Base-by-base conservation (phyloP, 345 rosid species). In the Noccaea caerulescens region DNA sequence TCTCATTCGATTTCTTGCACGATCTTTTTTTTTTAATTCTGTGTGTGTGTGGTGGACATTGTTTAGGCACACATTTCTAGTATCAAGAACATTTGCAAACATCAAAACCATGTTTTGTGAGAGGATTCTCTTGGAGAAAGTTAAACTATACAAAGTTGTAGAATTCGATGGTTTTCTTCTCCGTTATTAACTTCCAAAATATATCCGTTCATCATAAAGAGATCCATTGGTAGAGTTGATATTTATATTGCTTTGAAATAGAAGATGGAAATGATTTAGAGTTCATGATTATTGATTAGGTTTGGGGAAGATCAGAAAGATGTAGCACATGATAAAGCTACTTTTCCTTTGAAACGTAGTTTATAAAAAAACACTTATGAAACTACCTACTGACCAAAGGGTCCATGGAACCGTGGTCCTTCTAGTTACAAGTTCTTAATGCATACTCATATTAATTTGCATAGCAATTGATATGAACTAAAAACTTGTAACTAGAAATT, bases 321-420 rank as follows among this genome's bases (percentile, higher is more conserved):
- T 55, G 45, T 4, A 44, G 56, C 74, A 59, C 67, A 33, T 41
- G 9, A 20, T 8, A 71, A 70, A 59, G 51, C 23, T 46, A 44
- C 55, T 68, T 58, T 55, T 47, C n/a, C 13, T 36, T 38, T 49
- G 68, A 50, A 11, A 51, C 32, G 10, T 51, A 38, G 49, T 52
- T 25, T 51, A 52, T 52, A 34, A 61, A 61, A 61, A 2, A 30
- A 54, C 11, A 46, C 52, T 57, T 45, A 23, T 23, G 65, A 60
- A 50, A 70, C 43, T 60, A 50, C 23, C 1, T 20, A 20, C 65
- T 20, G 69, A 63, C 30, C 47, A 43, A 53, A 52, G 38, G 76
- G 76, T 50, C 63, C 69, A 72, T 53, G 47, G 56, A 23, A 54
- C 47, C 62, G 63, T 63, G 76, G 63, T 53, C 76, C 63, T 47